Conservation (phyloP, 345 rosid genomes). For the Citrus reticulata region DNA sequence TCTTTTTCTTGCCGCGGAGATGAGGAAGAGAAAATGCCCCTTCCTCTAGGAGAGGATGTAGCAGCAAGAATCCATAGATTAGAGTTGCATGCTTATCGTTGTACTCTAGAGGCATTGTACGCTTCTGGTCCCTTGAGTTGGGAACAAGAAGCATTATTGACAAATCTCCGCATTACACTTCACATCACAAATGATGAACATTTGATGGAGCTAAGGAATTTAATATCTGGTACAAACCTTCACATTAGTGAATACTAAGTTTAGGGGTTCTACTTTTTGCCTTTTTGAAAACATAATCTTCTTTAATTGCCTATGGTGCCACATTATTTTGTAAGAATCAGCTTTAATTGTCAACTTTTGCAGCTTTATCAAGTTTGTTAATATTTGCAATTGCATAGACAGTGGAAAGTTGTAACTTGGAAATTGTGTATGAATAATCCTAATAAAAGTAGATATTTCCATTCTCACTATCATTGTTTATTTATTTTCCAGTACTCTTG, state of each 20-base stretch:
- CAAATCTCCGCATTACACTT: slow-evolving; percentile 71
- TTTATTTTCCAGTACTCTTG: background rate
- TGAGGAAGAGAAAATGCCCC: slow-evolving; percentile 22
- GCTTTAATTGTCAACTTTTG: slow-evolving; percentile 25
- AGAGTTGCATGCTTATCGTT: slow-evolving; percentile 67
- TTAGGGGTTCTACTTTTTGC: slow-evolving; percentile 18
- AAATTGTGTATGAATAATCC: slow-evolving; percentile 23
- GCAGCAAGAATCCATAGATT: slow-evolving; percentile 54
- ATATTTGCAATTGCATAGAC: slow-evolving; percentile 19
- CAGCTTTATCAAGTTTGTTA: slow-evolving; percentile 24
- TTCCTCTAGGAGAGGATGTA: slow-evolving; percentile 26
- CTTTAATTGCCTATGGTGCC: slow-evolving; percentile 29
- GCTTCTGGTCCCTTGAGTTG: slow-evolving; percentile 83
- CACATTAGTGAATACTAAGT: slow-evolving; percentile 31
- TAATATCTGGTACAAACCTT: slow-evolving; percentile 54
- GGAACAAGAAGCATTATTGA: slow-evolving; percentile 86
- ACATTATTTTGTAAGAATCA: slow-evolving; percentile 26
- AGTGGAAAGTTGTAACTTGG: slow-evolving; percentile 18
- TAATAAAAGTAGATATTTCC: slow-evolving; percentile 11
- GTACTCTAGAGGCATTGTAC: slow-evolving; percentile 64
- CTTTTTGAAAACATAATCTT: slow-evolving; percentile 19
- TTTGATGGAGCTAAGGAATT: slow-evolving; percentile 65
- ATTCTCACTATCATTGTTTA: slow-evolving; percentile 4
- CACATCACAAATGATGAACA: slow-evolving; percentile 85
- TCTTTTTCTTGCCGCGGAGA: slow-evolving; percentile 24